phyloP scores from a whole-genome alignment of 768 basidiomycete species.

The Tricholoma saponaceum region DNA sequence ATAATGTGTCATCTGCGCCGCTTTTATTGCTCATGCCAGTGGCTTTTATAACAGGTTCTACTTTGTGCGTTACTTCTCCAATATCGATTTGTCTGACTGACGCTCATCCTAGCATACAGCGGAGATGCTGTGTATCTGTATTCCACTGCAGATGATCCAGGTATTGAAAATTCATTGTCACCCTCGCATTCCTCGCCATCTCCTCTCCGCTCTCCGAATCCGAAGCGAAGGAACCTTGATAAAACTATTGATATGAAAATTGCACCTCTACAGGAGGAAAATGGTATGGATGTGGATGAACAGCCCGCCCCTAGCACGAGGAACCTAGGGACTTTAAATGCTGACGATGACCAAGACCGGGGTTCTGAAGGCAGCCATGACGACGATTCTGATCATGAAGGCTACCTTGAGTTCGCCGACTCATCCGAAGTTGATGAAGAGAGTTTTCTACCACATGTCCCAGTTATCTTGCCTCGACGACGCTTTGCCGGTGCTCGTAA shows the following conservation, averaged over 20 bases:
- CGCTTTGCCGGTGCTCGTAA: slow-evolving; percentile 73
- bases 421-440: slow-evolving; percentile 21
- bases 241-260: slow-evolving; percentile 1
- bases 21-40: neutral
- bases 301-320: slow-evolving; percentile 1
- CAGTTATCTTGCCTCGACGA: slow-evolving; percentile 58
- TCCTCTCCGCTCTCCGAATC: slow-evolving; percentile 26
- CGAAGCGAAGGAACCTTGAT: slow-evolving; percentile 16
- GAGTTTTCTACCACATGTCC: slow-evolving; percentile 31
- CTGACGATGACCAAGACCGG: slow-evolving; percentile 11
- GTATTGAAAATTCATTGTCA: slow-evolving; percentile 14
- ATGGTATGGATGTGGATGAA: slow-evolving; percentile 25
- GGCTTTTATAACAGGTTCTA: slow-evolving; percentile 41
- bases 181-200: slow-evolving; percentile 21
- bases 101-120: slow-evolving; percentile 53
- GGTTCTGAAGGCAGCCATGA: slow-evolving; percentile 30
- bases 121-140: slow-evolving; percentile 71
- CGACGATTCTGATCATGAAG: slow-evolving; percentile 20
- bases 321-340: neutral
- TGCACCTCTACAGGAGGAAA: slow-evolving; percentile 11
- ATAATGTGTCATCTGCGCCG: slow-evolving; percentile 6
- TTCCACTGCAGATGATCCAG: slow-evolving; percentile 64
- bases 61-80: slow-evolving; percentile 43
- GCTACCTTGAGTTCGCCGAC: slow-evolving; percentile 19
- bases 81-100: slow-evolving; percentile 3